phyloP scores from a whole-genome alignment of 345 rosid genomes.

The Eucalyptus erythrocorys region DNA sequence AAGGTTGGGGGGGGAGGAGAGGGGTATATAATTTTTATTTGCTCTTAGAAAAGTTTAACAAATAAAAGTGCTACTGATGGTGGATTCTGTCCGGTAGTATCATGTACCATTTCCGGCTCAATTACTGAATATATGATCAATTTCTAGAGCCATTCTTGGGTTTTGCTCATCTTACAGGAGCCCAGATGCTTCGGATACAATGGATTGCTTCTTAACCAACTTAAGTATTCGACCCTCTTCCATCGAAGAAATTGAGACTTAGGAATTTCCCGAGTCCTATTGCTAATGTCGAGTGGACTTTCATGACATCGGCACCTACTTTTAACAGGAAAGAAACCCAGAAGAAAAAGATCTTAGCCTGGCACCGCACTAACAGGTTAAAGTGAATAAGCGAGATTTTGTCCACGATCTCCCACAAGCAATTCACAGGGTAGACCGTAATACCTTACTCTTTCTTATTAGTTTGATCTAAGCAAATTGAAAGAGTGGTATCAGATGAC shows the following conservation, averaged over 20 bases:
- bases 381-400: background rate
- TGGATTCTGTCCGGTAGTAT: background rate
- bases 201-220: background rate
- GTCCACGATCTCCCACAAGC: background rate
- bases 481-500: background rate
- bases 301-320: background rate
- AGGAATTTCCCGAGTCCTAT: background rate
- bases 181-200: background rate
- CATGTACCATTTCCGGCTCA: background rate
- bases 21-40: background rate
- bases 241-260: background rate
- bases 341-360: background rate
- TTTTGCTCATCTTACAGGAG: background rate
- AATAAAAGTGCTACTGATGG: background rate
- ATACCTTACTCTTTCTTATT: background rate
- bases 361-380: background rate
- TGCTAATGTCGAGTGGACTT: background rate
- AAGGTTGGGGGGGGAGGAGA: rapidly evolving
- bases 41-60: background rate
- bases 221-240: background rate
- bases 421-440: background rate
- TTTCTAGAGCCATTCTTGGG: background rate
- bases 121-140: background rate
- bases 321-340: background rate
- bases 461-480: background rate